Evolutionary conservation across 1,139 yeast species (phyloP).

Genomic region (Yamadazyma membranifaciens): DNA sequence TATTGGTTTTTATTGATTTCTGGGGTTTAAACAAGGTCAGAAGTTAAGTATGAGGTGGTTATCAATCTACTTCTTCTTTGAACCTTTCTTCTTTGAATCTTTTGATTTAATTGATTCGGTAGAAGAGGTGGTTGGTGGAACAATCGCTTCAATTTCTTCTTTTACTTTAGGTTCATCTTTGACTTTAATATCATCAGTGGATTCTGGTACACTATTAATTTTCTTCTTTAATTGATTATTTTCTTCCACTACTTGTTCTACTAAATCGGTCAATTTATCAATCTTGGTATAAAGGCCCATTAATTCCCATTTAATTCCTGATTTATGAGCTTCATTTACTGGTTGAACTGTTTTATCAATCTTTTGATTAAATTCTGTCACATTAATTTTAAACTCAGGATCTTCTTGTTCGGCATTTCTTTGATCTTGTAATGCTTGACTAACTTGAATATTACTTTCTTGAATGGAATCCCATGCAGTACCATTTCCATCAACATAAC

Average conservation of each 20-base stretch:
- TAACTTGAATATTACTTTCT: slow-evolving; percentile 35
- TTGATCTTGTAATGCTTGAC: slow-evolving; percentile 48
- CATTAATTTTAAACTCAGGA: slow-evolving; percentile 60
- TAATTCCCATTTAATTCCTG: slow-evolving; percentile 67
- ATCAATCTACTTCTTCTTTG: slow-evolving; percentile 6
- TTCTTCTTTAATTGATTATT: slow-evolving; percentile 32
- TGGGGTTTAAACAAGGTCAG: not conserved
- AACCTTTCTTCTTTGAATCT: slow-evolving; percentile 6
- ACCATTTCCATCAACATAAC: slow-evolving; percentile 48
- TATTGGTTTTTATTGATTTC: too few species aligned
- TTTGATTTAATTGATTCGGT: slow-evolving; percentile 2
- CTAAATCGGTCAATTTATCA: slow-evolving; percentile 42
- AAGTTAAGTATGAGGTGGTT: not conserved
- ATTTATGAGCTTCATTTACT: slow-evolving; percentile 49
- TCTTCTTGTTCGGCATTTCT: slow-evolving; percentile 67
- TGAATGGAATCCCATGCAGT: slow-evolving; percentile 41
- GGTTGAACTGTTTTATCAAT: slow-evolving; percentile 56
- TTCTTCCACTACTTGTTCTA: slow-evolving; percentile 42
- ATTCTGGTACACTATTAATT: not conserved
- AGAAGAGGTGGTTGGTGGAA: not conserved
- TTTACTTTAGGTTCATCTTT: slow-evolving; percentile 4
- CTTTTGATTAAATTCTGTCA: slow-evolving; percentile 45
- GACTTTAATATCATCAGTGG: slow-evolving; percentile 4
- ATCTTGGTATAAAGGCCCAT: slow-evolving; percentile 53
- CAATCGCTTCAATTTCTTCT: slow-evolving; percentile 3